Percentiles rank a stretch among this genome's conserved stretches.
Conservation (phyloP, 305 asterid species). For the Fraxinus latifolia region DNA sequence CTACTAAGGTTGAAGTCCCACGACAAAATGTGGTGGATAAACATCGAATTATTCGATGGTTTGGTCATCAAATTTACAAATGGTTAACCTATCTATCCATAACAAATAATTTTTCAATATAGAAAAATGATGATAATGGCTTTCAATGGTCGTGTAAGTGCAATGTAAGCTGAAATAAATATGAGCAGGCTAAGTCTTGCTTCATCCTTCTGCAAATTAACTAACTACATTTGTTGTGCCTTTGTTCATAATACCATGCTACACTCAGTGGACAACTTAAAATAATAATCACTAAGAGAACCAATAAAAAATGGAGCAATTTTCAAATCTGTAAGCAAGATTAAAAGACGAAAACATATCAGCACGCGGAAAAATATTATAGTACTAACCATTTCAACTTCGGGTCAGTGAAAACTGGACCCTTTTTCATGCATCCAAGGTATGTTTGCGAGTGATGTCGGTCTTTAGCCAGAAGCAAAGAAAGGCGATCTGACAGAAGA, state of each 20-base stretch:
- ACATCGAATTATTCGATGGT: background rate
- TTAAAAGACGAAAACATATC: background rate
- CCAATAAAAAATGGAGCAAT: background rate
- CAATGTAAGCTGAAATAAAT: background rate
- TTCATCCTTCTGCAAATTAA: background rate
- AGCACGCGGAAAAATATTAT: conserved; percentile 5
- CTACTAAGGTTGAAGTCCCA: background rate
- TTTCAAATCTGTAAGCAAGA: background rate
- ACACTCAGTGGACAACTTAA: background rate
- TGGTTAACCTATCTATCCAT: background rate
- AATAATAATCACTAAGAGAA: background rate
- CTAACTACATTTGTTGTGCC: background rate
- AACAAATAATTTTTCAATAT: background rate
- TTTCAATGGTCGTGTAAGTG: background rate
- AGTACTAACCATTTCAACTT: conserved; percentile 80
- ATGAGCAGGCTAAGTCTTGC: background rate
- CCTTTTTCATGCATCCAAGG: conserved; percentile 97
- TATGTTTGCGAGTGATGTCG: conserved; percentile 92
- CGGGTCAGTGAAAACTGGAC: conserved; percentile 92
- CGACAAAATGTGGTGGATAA: background rate
- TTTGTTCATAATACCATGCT: background rate
- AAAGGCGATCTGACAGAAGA: conserved; percentile 71
- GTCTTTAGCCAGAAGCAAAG: conserved; percentile 90
- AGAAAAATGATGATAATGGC: background rate
- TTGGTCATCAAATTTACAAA: background rate